Evolutionary conservation across 1,284 basidiomycete species (phyloP).

Genomic region (Moniliophthora roreri): DNA sequence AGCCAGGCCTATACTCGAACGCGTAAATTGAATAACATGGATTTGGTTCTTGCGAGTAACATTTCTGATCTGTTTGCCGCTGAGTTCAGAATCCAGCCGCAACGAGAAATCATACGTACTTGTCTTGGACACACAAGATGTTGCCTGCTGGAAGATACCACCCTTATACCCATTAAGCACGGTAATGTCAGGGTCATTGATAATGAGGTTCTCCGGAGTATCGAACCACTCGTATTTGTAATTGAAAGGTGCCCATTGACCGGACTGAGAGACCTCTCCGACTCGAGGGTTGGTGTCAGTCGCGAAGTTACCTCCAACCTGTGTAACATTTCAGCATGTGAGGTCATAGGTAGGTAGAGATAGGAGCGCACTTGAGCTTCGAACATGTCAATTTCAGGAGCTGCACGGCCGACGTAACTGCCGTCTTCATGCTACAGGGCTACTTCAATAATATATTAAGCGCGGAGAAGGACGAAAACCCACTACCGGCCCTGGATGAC

Average conservation of each 20-base stretch:
- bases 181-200: background rate
- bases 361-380: conserved; percentile 56
- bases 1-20: conserved; percentile 2
- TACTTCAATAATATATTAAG: too few species aligned
- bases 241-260: conserved; percentile 42
- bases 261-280: conserved; percentile 57
- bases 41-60: background rate
- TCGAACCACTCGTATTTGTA: conserved; percentile 1
- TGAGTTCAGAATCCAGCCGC: background rate
- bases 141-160: conserved; percentile 3
- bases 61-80: background rate
- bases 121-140: background rate
- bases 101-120: background rate
- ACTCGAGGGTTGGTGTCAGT: background rate
- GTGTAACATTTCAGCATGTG: background rate
- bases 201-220: background rate
- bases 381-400: conserved; percentile 86
- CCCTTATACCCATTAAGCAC: conserved; percentile 1
- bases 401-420: conserved; percentile 67
- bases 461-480: too few species aligned
- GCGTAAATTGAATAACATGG: background rate
- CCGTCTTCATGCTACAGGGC: conserved; percentile 49
- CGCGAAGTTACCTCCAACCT: background rate
- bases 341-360: conserved; percentile 8
- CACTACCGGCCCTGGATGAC: conserved; percentile 76